phyloP scores from a whole-genome alignment of 192 early-diverging fungal species.

The Linderina pennispora region DNA sequence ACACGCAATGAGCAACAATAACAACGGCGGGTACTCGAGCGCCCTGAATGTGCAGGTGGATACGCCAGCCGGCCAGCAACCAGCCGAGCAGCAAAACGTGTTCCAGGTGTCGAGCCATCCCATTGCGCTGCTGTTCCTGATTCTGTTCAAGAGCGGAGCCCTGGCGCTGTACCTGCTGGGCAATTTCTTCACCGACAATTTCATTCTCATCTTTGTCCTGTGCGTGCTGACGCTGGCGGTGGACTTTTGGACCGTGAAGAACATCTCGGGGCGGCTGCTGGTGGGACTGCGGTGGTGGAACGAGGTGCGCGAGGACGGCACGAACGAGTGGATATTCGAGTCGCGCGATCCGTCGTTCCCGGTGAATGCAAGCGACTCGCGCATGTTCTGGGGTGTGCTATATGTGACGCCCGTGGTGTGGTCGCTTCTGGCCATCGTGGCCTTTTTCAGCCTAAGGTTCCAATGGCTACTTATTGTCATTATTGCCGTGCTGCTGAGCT shows the following conservation, averaged over 20 bases:
- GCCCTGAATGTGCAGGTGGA: too few species aligned
- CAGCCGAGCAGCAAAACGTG: slow-evolving; percentile 21
- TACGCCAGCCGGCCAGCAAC: not conserved
- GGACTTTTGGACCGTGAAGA: slow-evolving; percentile 99
- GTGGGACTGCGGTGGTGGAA: slow-evolving; percentile 99
- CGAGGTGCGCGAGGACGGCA: slow-evolving; percentile 92
- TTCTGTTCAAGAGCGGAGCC: slow-evolving; percentile 79
- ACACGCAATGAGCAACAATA: not conserved
- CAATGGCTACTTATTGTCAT: slow-evolving; percentile 83
- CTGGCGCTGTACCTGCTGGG: slow-evolving; percentile 83
- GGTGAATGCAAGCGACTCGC: slow-evolving; percentile 82
- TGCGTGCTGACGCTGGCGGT: slow-evolving; percentile 88
- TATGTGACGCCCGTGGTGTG: slow-evolving; percentile 83
- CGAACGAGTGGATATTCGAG: slow-evolving; percentile 96
- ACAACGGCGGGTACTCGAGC: too few species aligned
- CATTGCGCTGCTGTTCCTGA: slow-evolving; percentile 81
- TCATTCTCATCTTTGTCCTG: slow-evolving; percentile 87
- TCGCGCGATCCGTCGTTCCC: slow-evolving; percentile 60
- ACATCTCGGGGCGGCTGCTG: slow-evolving; percentile 91
- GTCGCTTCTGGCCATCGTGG: slow-evolving; percentile 72
- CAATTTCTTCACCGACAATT: slow-evolving; percentile 74
- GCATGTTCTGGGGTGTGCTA: slow-evolving; percentile 89
- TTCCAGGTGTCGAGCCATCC: slow-evolving; percentile 67
- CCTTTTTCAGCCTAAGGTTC: slow-evolving; percentile 66
- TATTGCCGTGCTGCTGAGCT: slow-evolving; percentile 78